Evolutionary conservation across 176 grass and related monocot species (phyloP).

Genomic region (Eragrostis nindensis): DNA sequence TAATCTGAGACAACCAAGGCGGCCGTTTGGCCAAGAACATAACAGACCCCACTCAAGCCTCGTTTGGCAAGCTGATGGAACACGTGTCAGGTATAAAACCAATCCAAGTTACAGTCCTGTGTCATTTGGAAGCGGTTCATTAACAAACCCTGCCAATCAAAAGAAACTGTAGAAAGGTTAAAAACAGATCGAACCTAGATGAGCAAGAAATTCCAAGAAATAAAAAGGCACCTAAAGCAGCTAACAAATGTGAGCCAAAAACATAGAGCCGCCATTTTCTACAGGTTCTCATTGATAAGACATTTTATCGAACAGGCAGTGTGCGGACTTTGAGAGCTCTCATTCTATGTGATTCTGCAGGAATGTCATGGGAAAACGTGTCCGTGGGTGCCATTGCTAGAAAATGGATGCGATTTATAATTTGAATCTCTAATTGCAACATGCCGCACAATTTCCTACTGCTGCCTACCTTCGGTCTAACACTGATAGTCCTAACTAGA

Average conservation of each 20-base stretch:
- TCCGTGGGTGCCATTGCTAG: neutral
- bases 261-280: neutral
- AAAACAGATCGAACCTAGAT: neutral
- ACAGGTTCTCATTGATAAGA: neutral
- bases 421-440: neutral
- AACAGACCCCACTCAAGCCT: conserved; percentile 48
- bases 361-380: neutral
- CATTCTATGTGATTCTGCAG: neutral
- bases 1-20: conserved; percentile 40
- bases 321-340: neutral
- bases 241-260: neutral
- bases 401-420: neutral
- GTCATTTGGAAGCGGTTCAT: neutral
- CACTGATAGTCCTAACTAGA: neutral
- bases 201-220: neutral
- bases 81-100: neutral
- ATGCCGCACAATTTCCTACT: neutral
- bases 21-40: conserved; percentile 67
- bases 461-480: neutral
- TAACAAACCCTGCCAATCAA: neutral
- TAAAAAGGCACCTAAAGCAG: neutral
- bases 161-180: neutral
- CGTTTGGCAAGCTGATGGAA: neutral
- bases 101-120: neutral
- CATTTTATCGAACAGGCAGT: neutral